Conservation (phyloP, 73 alveolate species). For the Blepharisma japonicum region DNA sequence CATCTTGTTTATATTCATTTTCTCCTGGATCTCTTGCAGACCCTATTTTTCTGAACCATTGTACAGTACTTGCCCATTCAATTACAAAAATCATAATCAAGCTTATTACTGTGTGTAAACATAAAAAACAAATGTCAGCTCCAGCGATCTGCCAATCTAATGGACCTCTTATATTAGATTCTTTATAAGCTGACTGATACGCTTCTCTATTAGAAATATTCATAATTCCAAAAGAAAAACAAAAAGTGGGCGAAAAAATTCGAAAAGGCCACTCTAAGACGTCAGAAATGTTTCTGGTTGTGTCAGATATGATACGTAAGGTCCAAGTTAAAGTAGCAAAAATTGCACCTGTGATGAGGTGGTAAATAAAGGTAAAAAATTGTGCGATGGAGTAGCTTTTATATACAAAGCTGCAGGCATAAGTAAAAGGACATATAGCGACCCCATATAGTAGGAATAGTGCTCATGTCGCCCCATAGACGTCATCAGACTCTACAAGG, state of each 20-base stretch:
- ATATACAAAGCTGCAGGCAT: conserved; percentile 62
- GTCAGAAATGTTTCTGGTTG: conserved; percentile 23
- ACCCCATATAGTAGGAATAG: conserved; percentile 67
- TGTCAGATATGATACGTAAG: background rate
- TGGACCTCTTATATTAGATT: conserved; percentile 1
- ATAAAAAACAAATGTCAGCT: conserved; percentile 44
- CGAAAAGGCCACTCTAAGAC: conserved; percentile 37
- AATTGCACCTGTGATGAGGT: conserved; percentile 5
- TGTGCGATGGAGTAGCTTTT: conserved; percentile 57
- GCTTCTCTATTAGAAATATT: conserved; percentile 17
- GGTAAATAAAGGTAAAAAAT: background rate
- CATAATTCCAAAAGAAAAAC: conserved; percentile 44
- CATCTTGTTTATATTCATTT: conserved; percentile 50
- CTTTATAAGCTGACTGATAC: conserved; percentile 8
- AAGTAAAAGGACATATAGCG: conserved; percentile 74
- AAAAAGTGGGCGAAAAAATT: conserved; percentile 42
- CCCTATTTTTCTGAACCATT: conserved; percentile 31
- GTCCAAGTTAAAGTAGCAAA: background rate
- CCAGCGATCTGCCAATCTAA: conserved; percentile 58
- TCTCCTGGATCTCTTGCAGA: conserved; percentile 35
- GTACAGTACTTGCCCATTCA: conserved; percentile 39
- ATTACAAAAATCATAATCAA: conserved; percentile 35
- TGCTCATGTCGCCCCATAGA: conserved; percentile 47
- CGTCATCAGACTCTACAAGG: conserved; percentile 35
- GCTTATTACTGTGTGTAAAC: conserved; percentile 28